Base-by-base conservation (phyloP, 768 basidiomycete genomes). In the Suillus tomentosus region DNA sequence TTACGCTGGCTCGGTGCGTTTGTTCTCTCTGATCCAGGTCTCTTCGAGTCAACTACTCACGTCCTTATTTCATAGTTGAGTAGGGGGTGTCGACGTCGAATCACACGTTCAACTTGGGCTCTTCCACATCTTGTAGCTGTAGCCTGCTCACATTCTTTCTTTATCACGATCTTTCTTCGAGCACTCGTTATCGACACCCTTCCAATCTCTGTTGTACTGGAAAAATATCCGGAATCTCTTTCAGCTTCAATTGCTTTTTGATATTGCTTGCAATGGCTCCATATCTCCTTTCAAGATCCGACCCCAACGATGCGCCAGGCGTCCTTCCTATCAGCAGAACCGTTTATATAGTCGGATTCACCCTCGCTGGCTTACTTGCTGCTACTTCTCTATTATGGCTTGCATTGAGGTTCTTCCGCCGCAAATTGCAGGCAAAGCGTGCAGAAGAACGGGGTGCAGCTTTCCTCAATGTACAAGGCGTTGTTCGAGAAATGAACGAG, bases 311-410 rank as follows among this genome's bases (percentile, higher is more conserved):
- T 37, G 3, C 37, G 31, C 15, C 37, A 54, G n/a, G 27, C 51
- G 15, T 39, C 64, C 24, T n/a, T 70, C 47, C 54, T 45, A 65
- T 65, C 31, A 63, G 66, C 34, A 67, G 64, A 53, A 73, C 81
- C 6, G 71, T 79, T 24, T 79, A 81, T 67, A 81, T 88, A 56
- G 83, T 75, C 61, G 88, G 84, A 7, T 81, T 89, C 68, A 75
- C 79, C 24, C 69, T 86, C 7, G 83, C 79, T 34, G 81, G 76
- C 22, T 74, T 78, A 36, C 72, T 84, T 48, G 62, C 79, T 27
- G 59, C 83, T 36, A 76, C 70, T 47, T 64, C 85, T 47, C 68
- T 63, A 51, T 13, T 77, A 34, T 87, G 84, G 84, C 67, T 87
- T 5, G 71, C 67, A 42, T 67, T 85, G 43, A 77, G 76, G n/a